Conservation (phyloP, 2,329 filamentous ascomycete species). For the Stagonosporopsis cucurbitacearum region DNA sequence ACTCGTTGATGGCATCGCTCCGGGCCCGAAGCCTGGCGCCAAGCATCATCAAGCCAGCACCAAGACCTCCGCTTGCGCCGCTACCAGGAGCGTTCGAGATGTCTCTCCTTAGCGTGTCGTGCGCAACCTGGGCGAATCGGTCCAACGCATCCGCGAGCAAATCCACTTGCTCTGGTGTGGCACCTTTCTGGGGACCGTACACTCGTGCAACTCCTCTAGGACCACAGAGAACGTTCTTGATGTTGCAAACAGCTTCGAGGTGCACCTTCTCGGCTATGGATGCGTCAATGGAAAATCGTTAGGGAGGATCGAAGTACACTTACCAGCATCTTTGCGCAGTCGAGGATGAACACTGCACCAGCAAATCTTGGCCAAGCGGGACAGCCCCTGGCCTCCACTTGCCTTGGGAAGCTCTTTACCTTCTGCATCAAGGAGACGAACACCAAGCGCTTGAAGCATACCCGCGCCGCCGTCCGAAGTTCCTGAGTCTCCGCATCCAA, state of each 20-base stretch:
- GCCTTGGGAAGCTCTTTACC: slow-evolving; percentile 50
- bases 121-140: slow-evolving; percentile 49
- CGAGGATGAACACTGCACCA: slow-evolving; percentile 50
- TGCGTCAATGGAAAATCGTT: slow-evolving; percentile 7
- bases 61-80: slow-evolving; percentile 61
- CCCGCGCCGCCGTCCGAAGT: slow-evolving; percentile 62
- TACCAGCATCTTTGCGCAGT: slow-evolving; percentile 35
- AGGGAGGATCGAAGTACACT: slow-evolving; percentile 4
- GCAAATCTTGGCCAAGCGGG: slow-evolving; percentile 50
- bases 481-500: slow-evolving; percentile 63
- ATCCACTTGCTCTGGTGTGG: slow-evolving; percentile 53
- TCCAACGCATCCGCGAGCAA: slow-evolving; percentile 54
- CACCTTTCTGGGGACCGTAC: slow-evolving; percentile 61
- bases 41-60: slow-evolving; percentile 58
- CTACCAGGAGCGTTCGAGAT: slow-evolving; percentile 54
- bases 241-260: slow-evolving; percentile 61
- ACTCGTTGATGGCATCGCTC: slow-evolving; percentile 59
- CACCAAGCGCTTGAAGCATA: slow-evolving; percentile 62
- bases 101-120: slow-evolving; percentile 44
- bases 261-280: slow-evolving; percentile 34
- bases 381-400: slow-evolving; percentile 52
- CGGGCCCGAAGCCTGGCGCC: slow-evolving; percentile 56
- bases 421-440: slow-evolving; percentile 50
- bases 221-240: slow-evolving; percentile 60
- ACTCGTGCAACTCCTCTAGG: slow-evolving; percentile 57